Evolutionary conservation across 1,284 basidiomycete species (phyloP).

Genomic region (Ganoderma multipileum): DNA sequence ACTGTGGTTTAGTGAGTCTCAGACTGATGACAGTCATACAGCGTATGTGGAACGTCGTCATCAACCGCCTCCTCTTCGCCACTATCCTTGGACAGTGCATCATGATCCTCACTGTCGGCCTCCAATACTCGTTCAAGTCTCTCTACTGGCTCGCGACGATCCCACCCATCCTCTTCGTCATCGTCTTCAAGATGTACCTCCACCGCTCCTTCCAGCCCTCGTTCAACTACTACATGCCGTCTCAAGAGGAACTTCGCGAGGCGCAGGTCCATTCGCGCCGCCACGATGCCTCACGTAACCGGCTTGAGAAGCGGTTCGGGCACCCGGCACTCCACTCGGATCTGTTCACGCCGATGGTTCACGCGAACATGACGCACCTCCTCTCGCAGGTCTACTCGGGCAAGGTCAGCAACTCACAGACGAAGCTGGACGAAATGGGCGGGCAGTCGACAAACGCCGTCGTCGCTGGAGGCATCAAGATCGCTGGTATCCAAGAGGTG

Average conservation of each 20-base stretch:
- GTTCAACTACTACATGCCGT: constrained; percentile 85
- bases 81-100: constrained; percentile 85
- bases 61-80: constrained; percentile 83
- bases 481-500: constrained; percentile 79
- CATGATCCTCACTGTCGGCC: constrained; percentile 88
- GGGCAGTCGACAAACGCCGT: constrained; percentile 76
- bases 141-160: constrained; percentile 75
- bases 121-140: constrained; percentile 79
- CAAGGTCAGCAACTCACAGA: constrained; percentile 66
- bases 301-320: constrained; percentile 84
- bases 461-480: constrained; percentile 76
- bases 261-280: constrained; percentile 77
- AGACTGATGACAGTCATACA: constrained; percentile 38
- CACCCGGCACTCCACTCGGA: constrained; percentile 84
- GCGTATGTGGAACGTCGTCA: constrained; percentile 92
- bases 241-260: constrained; percentile 70
- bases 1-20: not conserved
- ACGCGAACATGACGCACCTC: constrained; percentile 83
- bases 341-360: constrained; percentile 88
- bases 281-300: constrained; percentile 70
- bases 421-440: constrained; percentile 76
- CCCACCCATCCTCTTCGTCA: constrained; percentile 80
- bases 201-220: constrained; percentile 67
- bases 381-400: constrained; percentile 79
- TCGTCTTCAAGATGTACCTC: constrained; percentile 86